These are phyloP conservation scores for Domatiomyces globalis DNA, from an alignment of 2,329 filamentous ascomycete genomes.

Conservation along the genomic window DNA sequence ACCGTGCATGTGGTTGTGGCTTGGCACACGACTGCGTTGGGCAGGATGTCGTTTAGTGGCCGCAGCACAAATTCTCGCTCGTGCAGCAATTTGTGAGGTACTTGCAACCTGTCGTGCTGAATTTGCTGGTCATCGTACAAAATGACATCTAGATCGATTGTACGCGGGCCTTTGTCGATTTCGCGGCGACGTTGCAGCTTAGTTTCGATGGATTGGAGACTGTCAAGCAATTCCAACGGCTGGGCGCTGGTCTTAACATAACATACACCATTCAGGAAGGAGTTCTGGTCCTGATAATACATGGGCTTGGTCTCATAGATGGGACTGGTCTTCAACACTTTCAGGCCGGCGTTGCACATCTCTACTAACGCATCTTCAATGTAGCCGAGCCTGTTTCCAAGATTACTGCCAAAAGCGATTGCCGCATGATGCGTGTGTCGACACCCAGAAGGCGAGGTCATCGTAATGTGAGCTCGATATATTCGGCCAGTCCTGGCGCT, in stretches of 20 bases:
- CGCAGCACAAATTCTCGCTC: constrained; percentile 90
- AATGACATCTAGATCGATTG: constrained; percentile 87
- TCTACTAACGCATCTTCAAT: constrained; percentile 71
- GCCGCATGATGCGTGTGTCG: constrained; percentile 42
- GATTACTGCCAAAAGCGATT: constrained; percentile 82
- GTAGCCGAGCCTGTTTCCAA: constrained; percentile 70
- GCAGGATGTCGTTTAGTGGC: constrained; percentile 52
- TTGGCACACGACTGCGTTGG: constrained; percentile 3
- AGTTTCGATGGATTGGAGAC: constrained; percentile 71
- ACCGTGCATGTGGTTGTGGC: neutral
- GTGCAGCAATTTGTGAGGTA: constrained; percentile 73
- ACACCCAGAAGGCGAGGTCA: neutral
- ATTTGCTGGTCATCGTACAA: constrained; percentile 59
- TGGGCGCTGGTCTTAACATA: constrained; percentile 68
- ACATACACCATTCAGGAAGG: constrained; percentile 71
- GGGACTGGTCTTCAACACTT: constrained; percentile 64
- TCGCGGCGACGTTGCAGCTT: constrained; percentile 65
- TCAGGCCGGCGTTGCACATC: constrained; percentile 61
- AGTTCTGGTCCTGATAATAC: constrained; percentile 82
- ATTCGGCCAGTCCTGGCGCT: neutral
- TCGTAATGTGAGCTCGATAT: neutral
- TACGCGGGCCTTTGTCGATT: constrained; percentile 84
- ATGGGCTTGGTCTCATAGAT: constrained; percentile 93
- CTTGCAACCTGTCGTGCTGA: constrained; percentile 55
- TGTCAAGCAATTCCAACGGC: constrained; percentile 62